Conservation (phyloP, 768 basidiomycete genomes). For the Boletus sp. region DNA sequence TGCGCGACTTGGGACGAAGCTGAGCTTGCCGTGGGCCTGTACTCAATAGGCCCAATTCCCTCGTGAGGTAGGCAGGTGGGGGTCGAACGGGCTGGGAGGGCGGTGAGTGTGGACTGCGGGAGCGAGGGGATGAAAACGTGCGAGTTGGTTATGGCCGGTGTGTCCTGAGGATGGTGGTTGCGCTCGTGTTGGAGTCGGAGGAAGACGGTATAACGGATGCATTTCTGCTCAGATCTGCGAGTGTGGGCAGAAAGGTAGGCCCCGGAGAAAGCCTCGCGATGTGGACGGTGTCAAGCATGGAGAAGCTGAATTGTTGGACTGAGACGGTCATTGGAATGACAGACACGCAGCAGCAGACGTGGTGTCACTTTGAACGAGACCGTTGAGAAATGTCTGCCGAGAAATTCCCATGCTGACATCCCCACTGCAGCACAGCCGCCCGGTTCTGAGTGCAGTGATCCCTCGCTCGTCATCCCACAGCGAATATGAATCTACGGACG, state of each 20-base stretch:
- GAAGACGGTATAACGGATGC: slow-evolving; percentile 71
- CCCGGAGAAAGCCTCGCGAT: neutral
- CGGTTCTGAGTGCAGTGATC: slow-evolving; percentile 55
- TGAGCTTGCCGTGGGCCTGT: slow-evolving; percentile 13
- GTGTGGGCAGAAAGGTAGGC: slow-evolving; percentile 33
- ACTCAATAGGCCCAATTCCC: slow-evolving; percentile 46
- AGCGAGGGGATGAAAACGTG: slow-evolving; percentile 62
- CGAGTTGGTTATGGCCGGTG: slow-evolving; percentile 54
- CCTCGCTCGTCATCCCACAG: slow-evolving; percentile 71
- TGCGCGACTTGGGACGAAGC: slow-evolving; percentile 40
- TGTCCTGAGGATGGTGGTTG: slow-evolving; percentile 37
- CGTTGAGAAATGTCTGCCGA: slow-evolving; percentile 2
- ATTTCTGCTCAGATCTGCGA: slow-evolving; percentile 72
- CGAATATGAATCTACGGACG: slow-evolving; percentile 42
- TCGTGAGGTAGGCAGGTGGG: slow-evolving; percentile 57
- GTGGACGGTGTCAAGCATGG: slow-evolving; percentile 6
- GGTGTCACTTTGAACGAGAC: no score
- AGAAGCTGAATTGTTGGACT: no score
- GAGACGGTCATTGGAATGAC: no score
- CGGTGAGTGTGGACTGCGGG: slow-evolving; percentile 48
- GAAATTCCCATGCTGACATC: slow-evolving; percentile 11
- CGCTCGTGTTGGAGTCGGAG: slow-evolving; percentile 51
- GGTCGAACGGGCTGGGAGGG: slow-evolving; percentile 32
- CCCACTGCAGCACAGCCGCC: slow-evolving; percentile 21
- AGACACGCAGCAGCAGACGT: no score